phyloP scores from a whole-genome alignment of 257 asterid species.

The Orobanche coerulescens region DNA sequence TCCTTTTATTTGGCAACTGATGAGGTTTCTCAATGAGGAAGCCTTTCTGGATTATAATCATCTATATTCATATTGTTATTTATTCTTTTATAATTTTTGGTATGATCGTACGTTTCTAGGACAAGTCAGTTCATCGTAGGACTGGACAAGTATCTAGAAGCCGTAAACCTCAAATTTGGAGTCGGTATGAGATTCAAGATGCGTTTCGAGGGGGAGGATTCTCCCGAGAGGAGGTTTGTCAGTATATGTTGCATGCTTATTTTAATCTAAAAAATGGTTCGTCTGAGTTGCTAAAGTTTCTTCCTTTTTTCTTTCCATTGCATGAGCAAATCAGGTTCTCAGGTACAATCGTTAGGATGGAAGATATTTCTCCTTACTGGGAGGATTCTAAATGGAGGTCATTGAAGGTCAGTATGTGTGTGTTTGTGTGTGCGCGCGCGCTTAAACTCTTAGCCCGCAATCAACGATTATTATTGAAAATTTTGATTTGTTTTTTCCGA shows the following conservation, averaged over 20 bases:
- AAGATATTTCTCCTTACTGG: slow-evolving; percentile 37
- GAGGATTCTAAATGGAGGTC: slow-evolving; percentile 43
- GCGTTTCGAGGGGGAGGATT: slow-evolving; percentile 49
- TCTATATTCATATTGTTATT: too few species aligned
- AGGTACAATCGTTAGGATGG: slow-evolving; percentile 43
- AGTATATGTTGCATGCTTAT: background rate
- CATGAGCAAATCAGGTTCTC: slow-evolving; percentile 22
- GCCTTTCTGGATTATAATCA: background rate
- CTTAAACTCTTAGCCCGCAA: too few species aligned
- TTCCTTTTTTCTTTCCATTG: background rate
- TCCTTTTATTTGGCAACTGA: background rate
- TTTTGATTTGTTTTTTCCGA: too few species aligned
- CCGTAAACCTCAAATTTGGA: slow-evolving; percentile 31
- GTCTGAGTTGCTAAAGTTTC: background rate
- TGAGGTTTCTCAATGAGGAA: background rate
- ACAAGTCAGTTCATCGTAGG: slow-evolving; percentile 42
- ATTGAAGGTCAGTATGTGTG: slow-evolving; percentile 28
- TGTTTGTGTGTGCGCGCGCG: too few species aligned
- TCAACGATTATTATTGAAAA: too few species aligned
- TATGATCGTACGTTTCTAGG: slow-evolving; percentile 21
- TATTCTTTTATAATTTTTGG: too few species aligned
- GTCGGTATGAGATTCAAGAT: slow-evolving; percentile 54
- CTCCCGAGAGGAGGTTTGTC: slow-evolving; percentile 42
- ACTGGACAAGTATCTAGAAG: slow-evolving; percentile 38
- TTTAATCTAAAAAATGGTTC: background rate